Evolutionary conservation across 2,329 filamentous ascomycete species (phyloP), one percentile per base, ranked within the genome.

Genomic region (Curvularia verruculosa): DNA sequence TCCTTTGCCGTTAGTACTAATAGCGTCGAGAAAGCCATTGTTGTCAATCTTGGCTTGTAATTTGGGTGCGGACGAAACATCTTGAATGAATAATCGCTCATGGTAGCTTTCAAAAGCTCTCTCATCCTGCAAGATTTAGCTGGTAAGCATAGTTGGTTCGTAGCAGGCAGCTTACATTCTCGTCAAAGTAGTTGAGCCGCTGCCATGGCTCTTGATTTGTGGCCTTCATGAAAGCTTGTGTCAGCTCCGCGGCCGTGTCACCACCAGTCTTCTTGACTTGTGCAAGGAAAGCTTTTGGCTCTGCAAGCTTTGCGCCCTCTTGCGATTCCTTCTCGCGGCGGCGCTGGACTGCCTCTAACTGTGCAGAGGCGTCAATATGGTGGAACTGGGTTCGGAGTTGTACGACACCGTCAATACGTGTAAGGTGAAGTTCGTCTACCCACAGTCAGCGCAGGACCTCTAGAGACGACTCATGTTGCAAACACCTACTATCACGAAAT

Each of bases 351-450:
- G 85, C 85, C 34, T 89, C 86, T 54, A 91, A 84, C 68, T 97
- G 92, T 45, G 88, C 83, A 44, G 87, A 79, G 3, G 95, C 94
- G 77, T 98, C 95, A 65, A 98, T 83, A 78, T 98, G 92, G 77
- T 96, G 92, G 59, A 96, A 89, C 71, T 97, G 91, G 0, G 95
- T 92, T 3, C 93, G 90, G 71, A 99, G 87, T 73, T 96, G 91
- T 40, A 96, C 90, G 43, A 96, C 86, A 2, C 91, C 89, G 39
- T 89, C 87, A 44, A 96, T 85, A 23, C 90, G 90, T 0, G 92
- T 96, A 37, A 98, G 86, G 78, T 97, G 92, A 9, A 97, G 81
- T 71, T 96, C 87, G 67, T 91, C 91, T 93, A 63, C 31, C 43
- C 18, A 46, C 13, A 36, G 49, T 72, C 39, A 67, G 60, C 31